Base-by-base conservation (phyloP, 768 basidiomycete species). In the Tricholoma saponaceum region DNA sequence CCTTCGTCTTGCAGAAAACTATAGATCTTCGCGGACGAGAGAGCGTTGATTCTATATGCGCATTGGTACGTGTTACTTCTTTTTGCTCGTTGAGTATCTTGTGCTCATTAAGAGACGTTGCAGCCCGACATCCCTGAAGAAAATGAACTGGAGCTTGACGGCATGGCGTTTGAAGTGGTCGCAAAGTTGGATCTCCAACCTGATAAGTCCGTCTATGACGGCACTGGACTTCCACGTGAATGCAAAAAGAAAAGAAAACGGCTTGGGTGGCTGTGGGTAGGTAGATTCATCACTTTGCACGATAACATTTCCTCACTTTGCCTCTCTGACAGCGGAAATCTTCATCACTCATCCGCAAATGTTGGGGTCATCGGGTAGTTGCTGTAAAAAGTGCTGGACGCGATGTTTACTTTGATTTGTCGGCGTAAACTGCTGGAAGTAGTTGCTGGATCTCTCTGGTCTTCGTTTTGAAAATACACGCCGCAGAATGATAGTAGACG, bases 101-200 rank as follows among this genome's bases (percentile, higher is more conserved):
- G 18, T 43, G 14, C 22, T 53, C 23, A 33, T 10, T 53, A 14
- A 25, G 6, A 16, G 39, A 12, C 26, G 5, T 18, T 30, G 26
- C 39, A 54, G 53, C 39, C 53, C 20, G 53, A 44, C 22, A 54
- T 54, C 16, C 22, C 18, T 7, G 53, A 54, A 26, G 53, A 54
- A 13, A 39, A 54, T 2, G 53, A 54, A 8, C 12, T 43, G n/a
- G 39, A 54, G 20, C 6, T 41, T 13, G 37, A 49, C 7, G 5
- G 28, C 47, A 28, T 9, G 14, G 0, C 6, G 14, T 49, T 16
- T 28, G 47, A 49, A 10, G n/a, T 28, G n/a, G 39, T n/a, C n/a
- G n/a, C 39, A 20, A 16, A 18, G 22, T 23, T 32, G 9, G 20
- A 16, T 25, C 28, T 12, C 23, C 8, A 10, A 23, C n/a, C 35